Evolutionary conservation across 176 grass and related monocot genomes (phyloP).

Genomic region (Lolium rigidum): DNA sequence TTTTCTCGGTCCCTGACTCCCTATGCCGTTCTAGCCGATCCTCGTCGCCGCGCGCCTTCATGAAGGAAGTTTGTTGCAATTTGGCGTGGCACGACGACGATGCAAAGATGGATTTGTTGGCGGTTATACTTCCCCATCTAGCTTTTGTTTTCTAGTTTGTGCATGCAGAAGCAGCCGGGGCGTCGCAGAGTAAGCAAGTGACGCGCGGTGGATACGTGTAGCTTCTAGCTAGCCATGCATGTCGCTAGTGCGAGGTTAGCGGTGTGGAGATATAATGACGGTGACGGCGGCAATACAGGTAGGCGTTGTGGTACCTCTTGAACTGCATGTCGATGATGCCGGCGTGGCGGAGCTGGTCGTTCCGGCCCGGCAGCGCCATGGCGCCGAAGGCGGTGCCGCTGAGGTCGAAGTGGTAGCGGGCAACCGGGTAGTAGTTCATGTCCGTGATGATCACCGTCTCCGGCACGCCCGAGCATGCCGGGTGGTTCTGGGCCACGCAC

Average conservation of each 20-base stretch:
- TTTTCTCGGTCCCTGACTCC: too few relatives aligned
- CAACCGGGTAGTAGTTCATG: slow-evolving; percentile 72
- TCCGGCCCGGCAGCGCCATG: slow-evolving; percentile 51
- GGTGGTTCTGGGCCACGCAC: slow-evolving; percentile 38
- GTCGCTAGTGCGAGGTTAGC: slow-evolving; percentile 7
- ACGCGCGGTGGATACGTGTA: background rate
- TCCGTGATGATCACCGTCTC: slow-evolving; percentile 70
- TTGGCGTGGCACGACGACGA: background rate
- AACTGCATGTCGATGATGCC: slow-evolving; percentile 69
- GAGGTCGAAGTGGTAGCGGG: slow-evolving; percentile 74
- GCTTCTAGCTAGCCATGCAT: background rate
- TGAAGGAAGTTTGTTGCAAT: background rate
- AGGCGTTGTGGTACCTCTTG: slow-evolving; percentile 32
- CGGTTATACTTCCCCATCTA: slow-evolving; percentile 10
- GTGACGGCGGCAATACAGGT: background rate
- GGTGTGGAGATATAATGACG: background rate
- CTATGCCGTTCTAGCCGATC: too few relatives aligned
- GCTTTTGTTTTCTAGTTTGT: background rate
- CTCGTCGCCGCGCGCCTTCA: background rate
- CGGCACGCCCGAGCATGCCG: slow-evolving; percentile 57
- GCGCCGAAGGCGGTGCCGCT: slow-evolving; percentile 66
- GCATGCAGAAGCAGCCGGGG: background rate
- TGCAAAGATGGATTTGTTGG: background rate
- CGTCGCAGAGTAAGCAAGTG: background rate
- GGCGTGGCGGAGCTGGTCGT: slow-evolving; percentile 59